Percentiles rank a stretch among this genome's conserved stretches.
These are phyloP conservation scores for Tolypocladium paradoxum DNA, from an alignment of 2,329 filamentous ascomycete species.

Conservation along the genomic window DNA sequence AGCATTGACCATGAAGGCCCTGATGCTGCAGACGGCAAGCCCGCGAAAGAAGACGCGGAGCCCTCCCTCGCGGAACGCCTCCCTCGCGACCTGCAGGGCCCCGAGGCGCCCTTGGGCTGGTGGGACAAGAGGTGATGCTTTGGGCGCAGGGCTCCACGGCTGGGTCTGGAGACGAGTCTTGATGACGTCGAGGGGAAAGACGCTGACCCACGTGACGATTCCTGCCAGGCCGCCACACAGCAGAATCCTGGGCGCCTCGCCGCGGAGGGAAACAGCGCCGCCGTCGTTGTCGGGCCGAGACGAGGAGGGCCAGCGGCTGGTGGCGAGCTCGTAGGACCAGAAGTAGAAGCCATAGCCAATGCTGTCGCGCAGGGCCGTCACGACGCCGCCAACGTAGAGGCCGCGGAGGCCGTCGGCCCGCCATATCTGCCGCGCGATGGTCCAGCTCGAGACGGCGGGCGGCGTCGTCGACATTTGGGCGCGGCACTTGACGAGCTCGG, in stretches of 20 bases:
- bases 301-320: constrained; percentile 39
- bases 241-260: constrained; percentile 53
- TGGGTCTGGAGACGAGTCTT: constrained; percentile 89
- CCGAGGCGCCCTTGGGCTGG: constrained; percentile 24
- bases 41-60: constrained; percentile 58
- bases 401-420: constrained; percentile 50
- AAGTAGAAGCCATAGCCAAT: constrained; percentile 98
- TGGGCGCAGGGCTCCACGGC: constrained; percentile 14
- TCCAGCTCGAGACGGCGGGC: constrained; percentile 44
- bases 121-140: neutral
- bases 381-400: constrained; percentile 67
- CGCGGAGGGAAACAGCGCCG: constrained; percentile 13
- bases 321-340: constrained; percentile 77
- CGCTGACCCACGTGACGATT: constrained; percentile 76
- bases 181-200: constrained; percentile 85
- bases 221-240: constrained; percentile 82
- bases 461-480: constrained; percentile 50
- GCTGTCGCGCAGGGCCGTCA: constrained; percentile 75
- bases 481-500: constrained; percentile 82
- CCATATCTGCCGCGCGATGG: constrained; percentile 52
- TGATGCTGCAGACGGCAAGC: constrained; percentile 67
- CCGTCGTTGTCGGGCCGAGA: constrained; percentile 4
- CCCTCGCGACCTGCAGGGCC: constrained; percentile 52
- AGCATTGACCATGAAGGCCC: constrained; percentile 89
- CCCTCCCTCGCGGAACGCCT: constrained; percentile 56